A percentile compares a stretch with the other conserved stretches of the same genome.
Conservation (phyloP, 2,329 filamentous ascomycete genomes). For the Ascosphaera acerosa region DNA sequence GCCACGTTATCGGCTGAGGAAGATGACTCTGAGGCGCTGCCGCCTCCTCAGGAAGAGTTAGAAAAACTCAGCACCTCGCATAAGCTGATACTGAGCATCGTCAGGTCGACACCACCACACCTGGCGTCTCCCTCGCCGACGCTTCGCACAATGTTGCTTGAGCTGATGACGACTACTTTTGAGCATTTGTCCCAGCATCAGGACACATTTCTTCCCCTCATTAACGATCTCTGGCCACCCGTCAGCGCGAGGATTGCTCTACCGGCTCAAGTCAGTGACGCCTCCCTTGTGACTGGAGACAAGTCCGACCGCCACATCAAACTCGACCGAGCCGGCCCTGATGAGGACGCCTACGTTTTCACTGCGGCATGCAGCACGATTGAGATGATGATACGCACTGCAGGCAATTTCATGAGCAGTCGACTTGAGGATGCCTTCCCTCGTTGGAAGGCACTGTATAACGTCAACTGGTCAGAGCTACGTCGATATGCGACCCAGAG, state of each 20-base stretch:
- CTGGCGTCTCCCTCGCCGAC: conserved; percentile 61
- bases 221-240: conserved; percentile 80
- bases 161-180: conserved; percentile 46
- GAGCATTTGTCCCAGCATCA: conserved; percentile 51
- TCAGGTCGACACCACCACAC: conserved; percentile 67
- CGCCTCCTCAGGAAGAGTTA: conserved; percentile 25
- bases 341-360: conserved; percentile 27
- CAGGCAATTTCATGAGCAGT: conserved; percentile 56
- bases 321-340: conserved; percentile 8
- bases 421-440: conserved; percentile 46
- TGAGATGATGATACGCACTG: conserved; percentile 38
- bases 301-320: not conserved
- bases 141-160: conserved; percentile 53
- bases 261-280: conserved; percentile 29
- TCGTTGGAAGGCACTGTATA: conserved; percentile 19
- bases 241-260: conserved; percentile 21
- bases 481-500: conserved; percentile 10
- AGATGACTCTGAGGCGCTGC: conserved; percentile 14
- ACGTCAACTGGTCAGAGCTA: conserved; percentile 14
- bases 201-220: conserved; percentile 60
- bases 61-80: conserved; percentile 51
- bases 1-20: too few relatives aligned
- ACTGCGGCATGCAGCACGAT: conserved; percentile 46
- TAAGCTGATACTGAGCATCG: conserved; percentile 54
- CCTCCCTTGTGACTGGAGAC: conserved; percentile 15